These are phyloP conservation scores for Dioscorea zingiberensis DNA, from an alignment of 106 monocot species.

Conservation along the genomic window DNA sequence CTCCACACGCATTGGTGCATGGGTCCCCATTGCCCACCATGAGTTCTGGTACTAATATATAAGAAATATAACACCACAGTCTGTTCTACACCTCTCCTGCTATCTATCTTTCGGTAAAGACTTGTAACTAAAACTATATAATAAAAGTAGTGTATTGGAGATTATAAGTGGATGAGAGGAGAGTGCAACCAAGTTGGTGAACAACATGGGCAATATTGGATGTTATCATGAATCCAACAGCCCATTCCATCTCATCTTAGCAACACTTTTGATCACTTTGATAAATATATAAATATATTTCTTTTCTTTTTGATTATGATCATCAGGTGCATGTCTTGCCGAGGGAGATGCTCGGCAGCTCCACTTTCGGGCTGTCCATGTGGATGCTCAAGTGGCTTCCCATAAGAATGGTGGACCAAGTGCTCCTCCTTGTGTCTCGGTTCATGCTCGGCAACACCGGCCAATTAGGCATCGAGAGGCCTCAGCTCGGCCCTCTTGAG, in stretches of 20 bases:
- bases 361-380: constrained; percentile 71
- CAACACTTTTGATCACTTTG: neutral
- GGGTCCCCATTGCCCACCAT: constrained; percentile 19
- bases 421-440: constrained; percentile 42
- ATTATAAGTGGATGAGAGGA: neutral
- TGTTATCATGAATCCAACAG: neutral
- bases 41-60: neutral
- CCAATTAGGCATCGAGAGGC: constrained; percentile 38
- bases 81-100: neutral
- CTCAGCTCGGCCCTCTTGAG: constrained; percentile 56
- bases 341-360: constrained; percentile 58
- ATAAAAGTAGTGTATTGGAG: neutral
- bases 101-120: neutral
- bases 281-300: neutral
- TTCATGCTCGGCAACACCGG: constrained; percentile 56
- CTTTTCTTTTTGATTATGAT: neutral
- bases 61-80: neutral
- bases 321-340: constrained; percentile 69
- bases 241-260: constrained; percentile 11
- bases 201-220: neutral
- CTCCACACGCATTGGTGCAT: neutral
- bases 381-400: constrained; percentile 64
- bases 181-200: neutral
- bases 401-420: constrained; percentile 29
- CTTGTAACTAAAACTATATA: neutral